These are phyloP conservation scores for Trametopsis cervina DNA, from an alignment of 768 basidiomycete species.

Conservation along the genomic window DNA sequence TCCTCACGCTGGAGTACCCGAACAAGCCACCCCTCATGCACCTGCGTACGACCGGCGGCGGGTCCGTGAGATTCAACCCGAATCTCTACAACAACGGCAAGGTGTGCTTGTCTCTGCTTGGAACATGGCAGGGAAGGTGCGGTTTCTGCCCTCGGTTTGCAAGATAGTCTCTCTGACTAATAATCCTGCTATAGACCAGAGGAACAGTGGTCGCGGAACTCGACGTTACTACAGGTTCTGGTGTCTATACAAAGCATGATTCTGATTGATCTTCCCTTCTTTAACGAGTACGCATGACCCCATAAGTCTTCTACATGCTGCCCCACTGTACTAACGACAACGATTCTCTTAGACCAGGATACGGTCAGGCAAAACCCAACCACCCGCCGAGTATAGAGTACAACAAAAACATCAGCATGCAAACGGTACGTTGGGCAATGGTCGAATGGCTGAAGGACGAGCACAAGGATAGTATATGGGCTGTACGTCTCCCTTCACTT, in stretches of 20 bases:
- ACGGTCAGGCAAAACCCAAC: conserved; percentile 34
- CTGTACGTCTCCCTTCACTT: conserved; percentile 23
- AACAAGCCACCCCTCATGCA: conserved; percentile 39
- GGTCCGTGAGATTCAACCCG: conserved; percentile 47
- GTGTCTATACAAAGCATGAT: conserved; percentile 58
- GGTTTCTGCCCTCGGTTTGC: not conserved
- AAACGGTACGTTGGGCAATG: conserved; percentile 47
- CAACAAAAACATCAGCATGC: conserved; percentile 35
- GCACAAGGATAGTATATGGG: conserved; percentile 38
- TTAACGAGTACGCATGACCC: conserved; percentile 40
- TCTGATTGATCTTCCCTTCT: conserved; percentile 45
- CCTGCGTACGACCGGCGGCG: conserved; percentile 46
- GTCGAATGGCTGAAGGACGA: conserved; percentile 44
- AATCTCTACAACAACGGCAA: conserved; percentile 44
- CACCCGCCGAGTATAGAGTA: conserved; percentile 33
- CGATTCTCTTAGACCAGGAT: conserved; percentile 36
- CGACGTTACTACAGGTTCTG: conserved; percentile 50
- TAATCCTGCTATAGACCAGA: conserved; percentile 24
- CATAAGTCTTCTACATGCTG: not conserved
- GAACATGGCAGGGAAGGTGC: conserved; percentile 48
- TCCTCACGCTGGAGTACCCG: conserved; percentile 47
- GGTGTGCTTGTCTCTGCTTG: conserved; percentile 49
- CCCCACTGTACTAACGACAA: too few relatives aligned
- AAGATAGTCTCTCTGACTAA: not conserved
- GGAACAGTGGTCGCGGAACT: conserved; percentile 42